Evolutionary conservation across 176 grass and related monocot genomes (phyloP).

Genomic region (Elaeis guineensis): DNA sequence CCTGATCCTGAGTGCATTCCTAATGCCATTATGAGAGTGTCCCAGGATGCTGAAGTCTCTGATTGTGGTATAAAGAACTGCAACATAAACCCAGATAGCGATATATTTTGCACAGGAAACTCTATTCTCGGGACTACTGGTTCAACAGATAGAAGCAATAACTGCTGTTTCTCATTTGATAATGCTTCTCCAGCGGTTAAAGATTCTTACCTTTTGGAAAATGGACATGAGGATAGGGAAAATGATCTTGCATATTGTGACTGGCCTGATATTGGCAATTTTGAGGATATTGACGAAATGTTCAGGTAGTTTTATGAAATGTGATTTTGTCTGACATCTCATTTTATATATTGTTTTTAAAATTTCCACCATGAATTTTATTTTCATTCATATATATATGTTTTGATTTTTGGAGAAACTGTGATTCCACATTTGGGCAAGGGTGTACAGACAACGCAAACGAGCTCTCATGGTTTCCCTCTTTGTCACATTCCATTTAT

Average conservation of each 20-base stretch:
- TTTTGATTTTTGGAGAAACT: constrained; percentile 35
- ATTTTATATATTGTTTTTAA: background rate
- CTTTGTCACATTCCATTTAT: constrained; percentile 55
- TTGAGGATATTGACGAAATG: constrained; percentile 74
- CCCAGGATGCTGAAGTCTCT: constrained; percentile 12
- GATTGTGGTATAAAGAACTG: constrained; percentile 18
- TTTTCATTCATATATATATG: background rate
- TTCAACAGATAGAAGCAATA: constrained; percentile 36
- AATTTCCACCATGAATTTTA: constrained; percentile 6
- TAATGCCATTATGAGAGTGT: constrained; percentile 17
- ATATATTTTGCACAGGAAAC: constrained; percentile 20
- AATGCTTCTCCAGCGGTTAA: constrained; percentile 35
- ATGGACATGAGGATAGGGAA: constrained; percentile 37
- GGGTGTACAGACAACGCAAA: constrained; percentile 40
- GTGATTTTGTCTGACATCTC: background rate
- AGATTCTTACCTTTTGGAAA: constrained; percentile 26
- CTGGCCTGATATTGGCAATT: constrained; percentile 86
- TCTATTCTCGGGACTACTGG: constrained; percentile 22
- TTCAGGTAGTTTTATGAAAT: constrained; percentile 62
- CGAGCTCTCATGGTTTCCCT: constrained; percentile 70
- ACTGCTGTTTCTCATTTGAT: constrained; percentile 24
- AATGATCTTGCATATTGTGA: constrained; percentile 78
- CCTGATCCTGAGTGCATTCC: constrained; percentile 27
- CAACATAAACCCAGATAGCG: constrained; percentile 21
- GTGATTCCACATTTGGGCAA: constrained; percentile 65